Base-by-base conservation (phyloP, 257 asterid species). In the Haberlea rhodopensis region DNA sequence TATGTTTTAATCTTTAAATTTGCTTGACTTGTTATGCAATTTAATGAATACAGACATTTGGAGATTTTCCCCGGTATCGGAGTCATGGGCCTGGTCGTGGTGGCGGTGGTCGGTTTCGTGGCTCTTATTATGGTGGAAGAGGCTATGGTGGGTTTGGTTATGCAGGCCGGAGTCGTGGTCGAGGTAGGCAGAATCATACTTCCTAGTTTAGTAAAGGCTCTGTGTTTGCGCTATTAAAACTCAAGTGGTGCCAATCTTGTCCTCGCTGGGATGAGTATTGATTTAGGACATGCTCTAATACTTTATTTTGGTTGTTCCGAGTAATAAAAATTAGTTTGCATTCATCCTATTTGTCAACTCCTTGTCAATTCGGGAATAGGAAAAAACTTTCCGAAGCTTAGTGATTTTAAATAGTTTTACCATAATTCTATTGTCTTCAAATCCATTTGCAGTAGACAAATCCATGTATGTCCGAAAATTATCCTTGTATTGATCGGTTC, bases 31-130 rank as follows among this genome's bases (percentile, higher is more conserved):
- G 81, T 83, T 46, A 74, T 63, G 20, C 66, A 11, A 28, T 20
- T 22, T 37, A 22, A 7, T 70, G 48, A 23, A 25, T 77, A 71
- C 84, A 89, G 99, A 94, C 99, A 19, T 94, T 94, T 78, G 99
- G 99, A 84, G 97, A 94, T 2, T 84, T 77, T 70, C 63, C 97
- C 28, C 84, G 96, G 77, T 79, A 81, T 52, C 90, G 94, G 19
- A 95, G 95, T 53, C 90, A 90, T 58, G 92, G 95, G 6, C 81
- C 75, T 51, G 68, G 73, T 37, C 92, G 94, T 9, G 94, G 87
- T 57, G 85, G n/a, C n/a, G n/a, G 96, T 64, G 88, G 96, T 16
- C 83, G 96, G 19, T 79, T 69, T 62, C 94, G 88, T 45, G 96
- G 96, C 51, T 74, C 85, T 23, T 86, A 81, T 62, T 53, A 78